Percentiles rank a stretch among this genome's conserved stretches.
phyloP scores from a whole-genome alignment of 2,329 filamentous ascomycete genomes.

The Phialophora chinensis region DNA sequence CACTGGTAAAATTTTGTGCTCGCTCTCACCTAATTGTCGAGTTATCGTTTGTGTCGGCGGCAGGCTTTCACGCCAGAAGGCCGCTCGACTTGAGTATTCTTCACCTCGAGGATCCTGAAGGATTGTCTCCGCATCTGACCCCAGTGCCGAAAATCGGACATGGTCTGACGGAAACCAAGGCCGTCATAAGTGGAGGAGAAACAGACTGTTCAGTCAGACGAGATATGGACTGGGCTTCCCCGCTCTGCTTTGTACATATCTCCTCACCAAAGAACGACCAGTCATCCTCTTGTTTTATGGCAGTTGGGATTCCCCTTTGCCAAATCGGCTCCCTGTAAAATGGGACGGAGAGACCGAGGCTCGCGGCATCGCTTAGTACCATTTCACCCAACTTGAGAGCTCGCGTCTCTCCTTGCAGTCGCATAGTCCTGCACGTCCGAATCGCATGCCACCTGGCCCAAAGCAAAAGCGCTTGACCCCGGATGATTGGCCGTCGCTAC shows the following conservation, averaged over 20 bases:
- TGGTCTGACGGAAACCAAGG: neutral
- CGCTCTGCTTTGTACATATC: neutral
- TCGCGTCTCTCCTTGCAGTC: too few relatives aligned
- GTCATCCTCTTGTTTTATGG: neutral
- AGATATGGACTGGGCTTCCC: neutral
- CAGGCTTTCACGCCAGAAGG: neutral
- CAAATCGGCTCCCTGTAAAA: neutral
- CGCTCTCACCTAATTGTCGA: neutral
- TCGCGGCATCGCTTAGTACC: neutral
- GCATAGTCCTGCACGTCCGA: neutral
- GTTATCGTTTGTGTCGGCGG: neutral
- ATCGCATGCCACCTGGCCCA: neutral
- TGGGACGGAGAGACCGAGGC: neutral
- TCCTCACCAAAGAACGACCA: neutral
- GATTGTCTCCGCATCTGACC: neutral
- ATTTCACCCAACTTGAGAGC: too few relatives aligned
- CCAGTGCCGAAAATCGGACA: neutral
- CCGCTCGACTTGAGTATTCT: neutral
- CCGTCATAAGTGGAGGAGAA: neutral
- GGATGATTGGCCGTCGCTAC: neutral
- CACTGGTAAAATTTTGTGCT: neutral
- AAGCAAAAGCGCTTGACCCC: too few relatives aligned
- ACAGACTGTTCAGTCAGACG: neutral
- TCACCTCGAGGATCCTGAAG: neutral
- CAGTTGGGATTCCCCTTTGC: neutral